Base-by-base conservation (phyloP, 225 moss, liverwort and hornwort species). In the Lunularia cruciata region DNA sequence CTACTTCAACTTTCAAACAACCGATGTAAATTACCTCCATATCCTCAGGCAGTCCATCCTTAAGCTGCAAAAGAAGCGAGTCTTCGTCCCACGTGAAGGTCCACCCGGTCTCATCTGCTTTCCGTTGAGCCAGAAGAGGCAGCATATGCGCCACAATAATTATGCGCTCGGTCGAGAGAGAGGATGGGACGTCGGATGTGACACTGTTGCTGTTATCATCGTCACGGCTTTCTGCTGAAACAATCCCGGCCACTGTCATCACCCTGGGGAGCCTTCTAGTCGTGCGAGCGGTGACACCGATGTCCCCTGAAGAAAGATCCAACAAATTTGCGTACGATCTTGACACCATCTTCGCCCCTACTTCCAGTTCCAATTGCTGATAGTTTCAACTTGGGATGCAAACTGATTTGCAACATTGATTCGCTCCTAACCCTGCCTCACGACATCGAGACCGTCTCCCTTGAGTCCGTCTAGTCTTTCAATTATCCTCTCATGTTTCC, bases 21-120 rank as follows among this genome's bases (percentile, higher is more conserved):
- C 94, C 94, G 45, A 94, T 89, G 77, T 94, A 91, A 8, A 94
- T 81, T 18, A 91, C 89, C 81, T 91, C 91, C 90, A 86, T 87
- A 3, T 89, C 89, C 59, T 84, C 84, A 2, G 87, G 86, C 46
- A 94, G 59, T 0, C 94, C 94, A 27, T 83, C 86, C 59, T 86
- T 91, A 18, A 94, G 86, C 84, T 94, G 94, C 45, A 90, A 68
- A 40, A 91, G 65, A 2, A 91, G 80, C 1, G 94, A 78, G 73
- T 91, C 87, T 47, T 91, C 87, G 54, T 94, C 94, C 84, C 91
- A 89, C 0, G 77, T 76, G 72, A 94, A 94, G 59, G 76, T 89
- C 94, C 94, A 94, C 3, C 82, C 90, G 22, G 81, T 82, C 75
- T 87, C 87, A 16, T 89, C 87, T 8, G 82, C 77, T 15, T 81